A percentile compares a stretch with the other conserved stretches of the same genome.
phyloP scores from a whole-genome alignment of 192 early-diverging fungal genomes.

The Podila verticillata region DNA sequence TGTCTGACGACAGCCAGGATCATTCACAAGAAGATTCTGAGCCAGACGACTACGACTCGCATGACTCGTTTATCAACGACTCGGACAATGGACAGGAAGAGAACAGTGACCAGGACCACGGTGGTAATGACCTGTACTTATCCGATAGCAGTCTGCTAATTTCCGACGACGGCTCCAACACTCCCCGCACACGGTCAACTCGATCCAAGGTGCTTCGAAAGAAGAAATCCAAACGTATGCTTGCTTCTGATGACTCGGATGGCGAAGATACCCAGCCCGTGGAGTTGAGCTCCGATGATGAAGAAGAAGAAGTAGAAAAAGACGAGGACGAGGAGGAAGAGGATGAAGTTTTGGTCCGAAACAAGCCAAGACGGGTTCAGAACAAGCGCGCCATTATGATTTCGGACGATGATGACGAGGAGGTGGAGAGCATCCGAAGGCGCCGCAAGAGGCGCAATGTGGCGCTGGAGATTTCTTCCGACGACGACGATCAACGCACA shows the following conservation, averaged over 20 bases:
- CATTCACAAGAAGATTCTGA: constrained; percentile 21
- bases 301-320: neutral
- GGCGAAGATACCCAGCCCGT: neutral
- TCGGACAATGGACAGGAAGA: neutral
- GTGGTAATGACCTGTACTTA: neutral
- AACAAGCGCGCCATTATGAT: neutral
- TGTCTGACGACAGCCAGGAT: constrained; percentile 29
- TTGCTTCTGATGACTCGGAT: neutral
- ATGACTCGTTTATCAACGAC: constrained; percentile 45
- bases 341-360: neutral
- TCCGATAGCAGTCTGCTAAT: neutral
- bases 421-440: neutral
- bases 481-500: neutral
- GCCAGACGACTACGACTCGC: constrained; percentile 40
- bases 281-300: neutral
- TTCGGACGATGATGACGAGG: neutral
- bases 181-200: neutral
- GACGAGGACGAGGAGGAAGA: neutral
- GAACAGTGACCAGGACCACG: neutral
- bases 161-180: neutral
- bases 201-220: neutral
- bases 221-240: too few species aligned
- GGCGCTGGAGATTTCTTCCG: neutral
- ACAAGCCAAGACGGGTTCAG: neutral
- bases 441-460: neutral